Conservation (phyloP, 2,329 filamentous ascomycete species). For the Teratosphaeria nubilosa region DNA sequence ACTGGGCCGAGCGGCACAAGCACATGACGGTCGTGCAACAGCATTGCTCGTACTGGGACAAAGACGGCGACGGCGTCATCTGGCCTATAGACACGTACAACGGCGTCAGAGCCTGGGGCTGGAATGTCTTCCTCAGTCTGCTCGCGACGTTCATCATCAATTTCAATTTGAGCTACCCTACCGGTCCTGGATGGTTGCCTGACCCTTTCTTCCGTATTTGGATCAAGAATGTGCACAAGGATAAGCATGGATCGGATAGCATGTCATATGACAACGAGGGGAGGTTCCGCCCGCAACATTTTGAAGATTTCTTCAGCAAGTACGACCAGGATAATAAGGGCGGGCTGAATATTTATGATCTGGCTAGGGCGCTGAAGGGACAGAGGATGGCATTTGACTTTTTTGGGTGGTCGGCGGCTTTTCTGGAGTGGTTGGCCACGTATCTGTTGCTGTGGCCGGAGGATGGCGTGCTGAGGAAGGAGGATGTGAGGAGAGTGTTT, state of each 20-base stretch:
- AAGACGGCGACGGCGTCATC: slow-evolving; percentile 41
- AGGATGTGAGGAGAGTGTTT: slow-evolving; percentile 45
- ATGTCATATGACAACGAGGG: slow-evolving; percentile 37
- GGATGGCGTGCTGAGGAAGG: slow-evolving; percentile 47
- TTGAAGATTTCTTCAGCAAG: slow-evolving; percentile 41
- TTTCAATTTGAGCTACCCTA: slow-evolving; percentile 41
- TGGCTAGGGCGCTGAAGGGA: slow-evolving; percentile 30
- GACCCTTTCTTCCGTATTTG: slow-evolving; percentile 35
- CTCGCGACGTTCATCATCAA: slow-evolving; percentile 41
- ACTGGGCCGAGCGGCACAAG: slow-evolving; percentile 29
- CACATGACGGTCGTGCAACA: slow-evolving; percentile 42
- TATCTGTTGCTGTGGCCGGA: slow-evolving; percentile 46
- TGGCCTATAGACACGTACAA: slow-evolving; percentile 43
- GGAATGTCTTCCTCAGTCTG: slow-evolving; percentile 33
- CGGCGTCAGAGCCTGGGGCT: slow-evolving; percentile 39
- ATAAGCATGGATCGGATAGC: slow-evolving; percentile 35
- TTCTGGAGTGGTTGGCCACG: slow-evolving; percentile 41
- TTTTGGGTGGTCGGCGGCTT: slow-evolving; percentile 36
- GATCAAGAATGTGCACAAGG: slow-evolving; percentile 31
- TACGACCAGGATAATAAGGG: slow-evolving; percentile 32
- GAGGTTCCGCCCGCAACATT: slow-evolving; percentile 35
- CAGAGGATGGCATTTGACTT: slow-evolving; percentile 35
- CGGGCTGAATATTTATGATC: slow-evolving; percentile 30
- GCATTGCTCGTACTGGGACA: slow-evolving; percentile 40
- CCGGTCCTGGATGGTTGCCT: slow-evolving; percentile 30